Evolutionary conservation across 1,139 yeast genomes (phyloP).

Genomic region (Candida freyschussii): DNA sequence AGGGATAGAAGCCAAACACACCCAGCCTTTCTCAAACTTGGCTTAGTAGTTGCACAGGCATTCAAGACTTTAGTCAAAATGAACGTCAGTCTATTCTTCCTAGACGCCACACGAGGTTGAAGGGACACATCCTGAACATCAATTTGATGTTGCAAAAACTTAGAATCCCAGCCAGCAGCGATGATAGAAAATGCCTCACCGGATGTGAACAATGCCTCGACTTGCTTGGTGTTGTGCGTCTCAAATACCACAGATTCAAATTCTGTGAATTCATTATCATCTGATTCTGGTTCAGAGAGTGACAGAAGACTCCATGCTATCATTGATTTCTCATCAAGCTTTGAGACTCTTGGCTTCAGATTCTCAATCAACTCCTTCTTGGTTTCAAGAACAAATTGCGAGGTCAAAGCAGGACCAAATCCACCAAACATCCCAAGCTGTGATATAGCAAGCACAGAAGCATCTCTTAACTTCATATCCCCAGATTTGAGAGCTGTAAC

Average conservation of each 20-base stretch:
- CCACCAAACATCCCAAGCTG: slow-evolving; percentile 62
- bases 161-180: slow-evolving; percentile 75
- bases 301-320: slow-evolving; percentile 49
- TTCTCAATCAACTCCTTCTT: slow-evolving; percentile 30
- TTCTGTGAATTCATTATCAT: slow-evolving; percentile 20
- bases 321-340: slow-evolving; percentile 58
- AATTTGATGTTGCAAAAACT: slow-evolving; percentile 42
- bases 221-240: slow-evolving; percentile 61
- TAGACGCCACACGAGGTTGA: slow-evolving; percentile 10
- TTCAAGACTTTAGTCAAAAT: slow-evolving; percentile 46
- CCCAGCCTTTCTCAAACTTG: slow-evolving; percentile 66
- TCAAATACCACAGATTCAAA: slow-evolving; percentile 48
- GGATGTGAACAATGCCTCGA: slow-evolving; percentile 67
- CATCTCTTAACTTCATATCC: slow-evolving; percentile 22
- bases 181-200: slow-evolving; percentile 81
- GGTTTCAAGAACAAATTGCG: slow-evolving; percentile 18
- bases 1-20: slow-evolving; percentile 85
- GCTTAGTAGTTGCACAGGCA: slow-evolving; percentile 62
- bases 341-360: slow-evolving; percentile 43
- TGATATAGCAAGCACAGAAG: slow-evolving; percentile 43
- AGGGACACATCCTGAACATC: slow-evolving; percentile 41
- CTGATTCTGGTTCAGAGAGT: slow-evolving; percentile 32
- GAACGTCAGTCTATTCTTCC: slow-evolving; percentile 19
- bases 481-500: slow-evolving; percentile 21
- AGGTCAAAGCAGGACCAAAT: slow-evolving; percentile 33